Evolutionary conservation across 2,329 filamentous ascomycete genomes (phyloP).

Genomic region (Tolypocladium album): DNA sequence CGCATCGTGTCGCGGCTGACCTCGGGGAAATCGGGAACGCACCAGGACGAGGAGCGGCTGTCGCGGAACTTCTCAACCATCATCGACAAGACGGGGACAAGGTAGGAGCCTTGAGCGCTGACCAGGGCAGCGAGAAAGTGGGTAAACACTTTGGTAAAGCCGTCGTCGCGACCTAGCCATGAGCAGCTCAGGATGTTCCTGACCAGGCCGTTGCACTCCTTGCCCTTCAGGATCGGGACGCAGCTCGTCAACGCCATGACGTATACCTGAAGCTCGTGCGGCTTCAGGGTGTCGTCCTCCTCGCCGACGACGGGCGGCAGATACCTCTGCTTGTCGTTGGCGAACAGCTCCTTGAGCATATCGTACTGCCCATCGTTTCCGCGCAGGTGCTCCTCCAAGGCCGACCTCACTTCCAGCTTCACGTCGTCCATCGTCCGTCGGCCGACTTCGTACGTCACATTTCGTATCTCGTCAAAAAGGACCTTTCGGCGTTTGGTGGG

Average conservation of each 20-base stretch:
- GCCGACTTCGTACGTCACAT: constrained; percentile 44
- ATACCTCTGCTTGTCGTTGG: constrained; percentile 34
- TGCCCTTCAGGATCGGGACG: constrained; percentile 47
- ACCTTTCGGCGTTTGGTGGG: constrained; percentile 46
- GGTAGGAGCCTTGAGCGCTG: constrained; percentile 72
- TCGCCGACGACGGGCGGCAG: constrained; percentile 27
- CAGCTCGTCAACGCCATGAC: constrained; percentile 52
- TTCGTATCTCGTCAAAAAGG: constrained; percentile 47
- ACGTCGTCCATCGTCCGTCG: constrained; percentile 42
- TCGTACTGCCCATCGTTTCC: constrained; percentile 52
- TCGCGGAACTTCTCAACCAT: constrained; percentile 68
- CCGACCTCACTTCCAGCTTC: constrained; percentile 42
- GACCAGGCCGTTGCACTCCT: constrained; percentile 48
- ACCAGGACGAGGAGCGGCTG: constrained; percentile 33
- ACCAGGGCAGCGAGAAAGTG: constrained; percentile 62
- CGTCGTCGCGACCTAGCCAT: constrained; percentile 54
- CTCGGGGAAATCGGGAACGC: constrained; percentile 39
- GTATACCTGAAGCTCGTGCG: constrained; percentile 48
- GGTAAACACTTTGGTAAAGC: constrained; percentile 56
- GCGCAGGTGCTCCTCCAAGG: constrained; percentile 44
- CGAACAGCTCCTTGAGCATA: constrained; percentile 48
- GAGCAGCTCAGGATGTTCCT: constrained; percentile 47
- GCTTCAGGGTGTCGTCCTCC: constrained; percentile 37
- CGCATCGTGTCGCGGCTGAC: constrained; percentile 58
- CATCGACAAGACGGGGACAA: constrained; percentile 65